Evolutionary conservation across 306 rosid genomes (phyloP), one percentile per base, ranked within the genome.

Genomic region (Fagus sylvatica): DNA sequence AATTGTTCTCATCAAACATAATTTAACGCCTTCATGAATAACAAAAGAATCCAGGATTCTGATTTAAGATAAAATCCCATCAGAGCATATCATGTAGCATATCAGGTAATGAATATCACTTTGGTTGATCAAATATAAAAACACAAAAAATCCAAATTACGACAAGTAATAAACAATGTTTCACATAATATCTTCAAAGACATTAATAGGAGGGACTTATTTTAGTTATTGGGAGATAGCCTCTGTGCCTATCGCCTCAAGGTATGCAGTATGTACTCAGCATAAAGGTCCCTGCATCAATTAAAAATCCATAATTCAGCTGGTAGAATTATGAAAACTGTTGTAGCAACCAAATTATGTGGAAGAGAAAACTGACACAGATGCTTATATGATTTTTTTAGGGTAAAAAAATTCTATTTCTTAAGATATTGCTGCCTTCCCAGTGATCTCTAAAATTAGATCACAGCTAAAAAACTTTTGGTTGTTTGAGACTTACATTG

Each of bases 241-340:
- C 73, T 73, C 69, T 13, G 76, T 32, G 80, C 80, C 78, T 91
- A 95, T 79, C 92, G 81, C 93, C 95, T 92, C 91, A 92, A 83
- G 66, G 90, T 91, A 74, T 85, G 95, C 77, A 95, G 64, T 79
- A 95, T 85, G 84, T 95, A 95, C 88, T 95, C 98, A 1, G 89
- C 92, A 76, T 92, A 94, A 41, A 94, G 98, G 83, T 95, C 97
- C 98, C 98, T 95, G 92, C 90, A 89, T 62, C 83, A 78, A 79
- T 53, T 69, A 78, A 3, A 82, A 11, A 56, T 30, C 62, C 65
- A 71, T 74, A 53, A 78, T 71, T 65, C 11, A 81, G 46, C 36
- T n/a, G 64, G 36, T 53, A 46, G n/a, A 81, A 51, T 60, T 30
- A 72, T 53, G 57, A 12, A 72, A 53, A 48, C 36, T 12, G 28